Evolutionary conservation across 441 rosid genomes (phyloP), one percentile per base, ranked within the genome.

Genomic region (Kokia cookei): DNA sequence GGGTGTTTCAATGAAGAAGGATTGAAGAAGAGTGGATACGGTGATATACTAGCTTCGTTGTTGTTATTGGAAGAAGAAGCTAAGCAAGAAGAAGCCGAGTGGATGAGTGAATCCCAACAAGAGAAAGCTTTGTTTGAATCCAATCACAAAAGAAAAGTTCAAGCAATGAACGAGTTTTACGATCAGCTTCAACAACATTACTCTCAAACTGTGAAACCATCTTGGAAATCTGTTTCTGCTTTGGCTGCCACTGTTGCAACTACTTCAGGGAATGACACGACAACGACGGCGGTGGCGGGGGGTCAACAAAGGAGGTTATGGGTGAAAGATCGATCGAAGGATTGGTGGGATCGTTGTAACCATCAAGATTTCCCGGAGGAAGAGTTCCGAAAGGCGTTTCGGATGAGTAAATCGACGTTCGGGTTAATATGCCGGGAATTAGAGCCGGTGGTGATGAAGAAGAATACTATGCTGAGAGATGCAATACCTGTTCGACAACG

Each of bases 401-500:
- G 97, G 57, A 93, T 93, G 98, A 88, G 96, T 64, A 89, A 83
- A 65, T 84, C 88, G 1, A 91, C 98, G 27, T 93, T 93, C 61
- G 81, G 86, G 37, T 58, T 89, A 75, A 86, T 93, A 15, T 93
- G 97, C 75, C 81, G 82, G 40, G 93, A 91, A 82, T 76, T 93
- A 65, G 93, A 90, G 60, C 70, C 37, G 12, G 55, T 3, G 54
- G 70, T 65, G 24, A 90, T 84, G 66, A 93, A 91, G 87, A 90
- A 89, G 86, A 91, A 93, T 85, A 93, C 98, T 71, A 85, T 88
- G 91, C 78, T 93, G 11, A 86, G 98, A 0, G 95, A 90, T 70
- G 98, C 97, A 12, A 90, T 93, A 51, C 98, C 98, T 13, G 97
- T 91, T 32, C 97, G 90, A 17, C 96, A 93, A 59, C 91, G 97